These are phyloP conservation scores for Borovskyia barvae DNA, from an alignment of 208 protist species.

Conservation along the genomic window DNA sequence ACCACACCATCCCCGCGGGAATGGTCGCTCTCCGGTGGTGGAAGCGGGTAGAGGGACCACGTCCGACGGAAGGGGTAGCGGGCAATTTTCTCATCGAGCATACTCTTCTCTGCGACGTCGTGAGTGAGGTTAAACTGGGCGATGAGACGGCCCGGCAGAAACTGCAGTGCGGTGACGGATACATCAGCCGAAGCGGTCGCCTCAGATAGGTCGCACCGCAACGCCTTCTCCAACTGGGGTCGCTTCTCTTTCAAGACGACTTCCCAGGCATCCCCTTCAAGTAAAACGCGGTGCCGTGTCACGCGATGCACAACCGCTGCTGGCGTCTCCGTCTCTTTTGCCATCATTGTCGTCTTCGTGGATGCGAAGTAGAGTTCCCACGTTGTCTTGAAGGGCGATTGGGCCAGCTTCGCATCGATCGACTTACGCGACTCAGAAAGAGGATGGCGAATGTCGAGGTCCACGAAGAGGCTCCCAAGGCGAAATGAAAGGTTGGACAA, in stretches of 20 bases:
- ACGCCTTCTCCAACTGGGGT: constrained; percentile 20
- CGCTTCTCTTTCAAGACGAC: constrained; percentile 24
- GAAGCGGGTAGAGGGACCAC: constrained; percentile 9
- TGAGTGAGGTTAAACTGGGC: constrained; percentile 33
- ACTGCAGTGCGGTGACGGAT: constrained; percentile 16
- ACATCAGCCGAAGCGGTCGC: neutral
- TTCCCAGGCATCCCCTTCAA: constrained; percentile 46
- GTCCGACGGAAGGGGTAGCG: constrained; percentile 4
- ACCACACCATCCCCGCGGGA: constrained; percentile 1
- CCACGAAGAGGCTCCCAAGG: constrained; percentile 25
- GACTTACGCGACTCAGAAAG: neutral
- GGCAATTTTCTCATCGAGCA: constrained; percentile 3
- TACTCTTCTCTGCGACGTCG: neutral
- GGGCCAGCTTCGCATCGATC: constrained; percentile 10
- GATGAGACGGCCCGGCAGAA: constrained; percentile 26
- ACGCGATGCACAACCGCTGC: neutral
- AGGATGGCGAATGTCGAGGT: constrained; percentile 25
- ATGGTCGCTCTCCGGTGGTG: neutral
- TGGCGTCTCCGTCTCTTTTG: neutral
- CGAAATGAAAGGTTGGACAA: constrained; percentile 17
- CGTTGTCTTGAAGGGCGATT: constrained; percentile 15
- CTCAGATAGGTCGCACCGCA: constrained; percentile 29
- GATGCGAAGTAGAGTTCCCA: constrained; percentile 29
- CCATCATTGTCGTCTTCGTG: neutral
- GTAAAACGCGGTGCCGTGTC: constrained; percentile 34